Evolutionary conservation across 2,329 filamentous ascomycete genomes (phyloP), one percentile per base, ranked within the genome.

Genomic region (Elsinoe arachidis): DNA sequence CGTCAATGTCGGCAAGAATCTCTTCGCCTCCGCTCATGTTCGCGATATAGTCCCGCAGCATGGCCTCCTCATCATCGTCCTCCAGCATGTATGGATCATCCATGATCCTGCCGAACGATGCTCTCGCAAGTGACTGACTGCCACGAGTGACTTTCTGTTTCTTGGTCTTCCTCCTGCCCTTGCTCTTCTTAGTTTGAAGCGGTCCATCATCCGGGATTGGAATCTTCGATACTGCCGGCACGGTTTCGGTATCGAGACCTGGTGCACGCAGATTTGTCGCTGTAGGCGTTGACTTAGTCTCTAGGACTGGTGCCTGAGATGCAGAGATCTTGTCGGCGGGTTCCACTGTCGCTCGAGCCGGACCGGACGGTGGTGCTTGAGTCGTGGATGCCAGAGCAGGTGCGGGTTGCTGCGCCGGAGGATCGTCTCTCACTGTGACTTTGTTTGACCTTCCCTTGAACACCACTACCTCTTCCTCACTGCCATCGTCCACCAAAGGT

Each of bases 401-500:
- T 38, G 49, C 26, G 12, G 47, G 38, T 37, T 47, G 47, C 38
- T 55, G 47, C 37, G 21, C 14, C 5, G 49, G 49, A n/a, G 67
- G 65, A 49, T 68, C 65, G 41, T 68, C 62, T 23, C 65, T 58
- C 9, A 66, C 57, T 14, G 56, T 63, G 7, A 66, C 59, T 38
- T 57, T 62, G 47, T 61, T 64, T 39, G 35, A 21, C 23, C 83
- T 76, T 38, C 83, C 83, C 58, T 75, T 79, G 66, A 88, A 89
- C 0, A 88, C 65, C 47, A 90, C 83, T 4, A 89, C 74, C 62
- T 96, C 88, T 49, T 88, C 87, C 64, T 85, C 87, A 0, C 86
- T 88, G 10, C 43, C 41, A 10, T 37, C 41, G 9, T 38, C 17
- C 19, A 3, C 17, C 7, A 17, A 7, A 10, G 34, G 34, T 3